Percentiles rank a stretch among this genome's conserved stretches.
Evolutionary conservation across 164 flowering plant genomes (phyloP).

Genomic region (Malania oleifera): DNA sequence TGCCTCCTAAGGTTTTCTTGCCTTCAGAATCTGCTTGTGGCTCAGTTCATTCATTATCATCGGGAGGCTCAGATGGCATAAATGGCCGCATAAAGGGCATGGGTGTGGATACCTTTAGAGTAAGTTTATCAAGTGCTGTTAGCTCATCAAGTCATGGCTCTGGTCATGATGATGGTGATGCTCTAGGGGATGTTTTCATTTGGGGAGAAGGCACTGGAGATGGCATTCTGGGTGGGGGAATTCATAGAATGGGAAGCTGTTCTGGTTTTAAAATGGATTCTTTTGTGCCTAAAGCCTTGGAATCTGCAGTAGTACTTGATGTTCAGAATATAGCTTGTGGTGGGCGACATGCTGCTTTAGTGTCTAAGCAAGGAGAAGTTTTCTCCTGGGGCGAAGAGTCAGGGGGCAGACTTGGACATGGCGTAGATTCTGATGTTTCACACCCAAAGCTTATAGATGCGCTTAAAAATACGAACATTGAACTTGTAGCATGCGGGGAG

Average conservation of each 20-base stretch:
- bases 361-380: slow-evolving; percentile 10
- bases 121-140: slow-evolving; percentile 9
- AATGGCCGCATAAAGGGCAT: slow-evolving; percentile 5
- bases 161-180: slow-evolving; percentile 10
- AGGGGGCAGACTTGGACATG: slow-evolving; percentile 9
- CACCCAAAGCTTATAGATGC: slow-evolving; percentile 10
- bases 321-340: slow-evolving; percentile 9
- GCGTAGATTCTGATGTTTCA: slow-evolving; percentile 8
- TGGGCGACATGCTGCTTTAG: slow-evolving; percentile 8
- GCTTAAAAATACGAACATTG: slow-evolving; percentile 4
- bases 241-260: not conserved
- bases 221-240: slow-evolving; percentile 8
- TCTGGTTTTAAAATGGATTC: slow-evolving; percentile 3
- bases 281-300: slow-evolving; percentile 1
- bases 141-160: slow-evolving; percentile 10
- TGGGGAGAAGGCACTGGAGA: slow-evolving; percentile 9
- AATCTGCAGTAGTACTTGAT: slow-evolving; percentile 9
- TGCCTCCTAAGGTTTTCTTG: slow-evolving; percentile 2
- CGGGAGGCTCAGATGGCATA: slow-evolving; percentile 3
- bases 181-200: slow-evolving; percentile 9
- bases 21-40: slow-evolving; percentile 9
- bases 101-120: slow-evolving; percentile 5
- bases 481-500: slow-evolving; percentile 9
- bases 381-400: slow-evolving; percentile 6
- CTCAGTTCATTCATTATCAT: slow-evolving; percentile 5